These are phyloP conservation scores for Rhododendron molle DNA, from an alignment of 148 eudicot species.

Conservation along the genomic window DNA sequence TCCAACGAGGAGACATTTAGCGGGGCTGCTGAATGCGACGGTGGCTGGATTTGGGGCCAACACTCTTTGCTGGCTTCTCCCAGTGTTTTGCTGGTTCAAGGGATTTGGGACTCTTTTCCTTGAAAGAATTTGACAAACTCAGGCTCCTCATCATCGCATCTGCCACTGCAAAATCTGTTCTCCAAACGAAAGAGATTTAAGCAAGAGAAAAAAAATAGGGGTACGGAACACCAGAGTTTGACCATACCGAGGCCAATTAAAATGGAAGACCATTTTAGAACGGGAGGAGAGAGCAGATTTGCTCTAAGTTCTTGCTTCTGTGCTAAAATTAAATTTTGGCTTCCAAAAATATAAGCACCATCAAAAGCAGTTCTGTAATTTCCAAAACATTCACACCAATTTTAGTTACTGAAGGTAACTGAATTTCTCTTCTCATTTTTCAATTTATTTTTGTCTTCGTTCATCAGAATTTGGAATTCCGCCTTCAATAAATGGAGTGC, in stretches of 20 bases:
- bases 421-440: neutral
- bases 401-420: neutral
- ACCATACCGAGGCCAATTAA: neutral
- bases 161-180: constrained; percentile 11
- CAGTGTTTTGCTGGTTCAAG: constrained; percentile 28
- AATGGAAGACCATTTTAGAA: neutral
- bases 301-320: neutral
- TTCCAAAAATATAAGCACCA: neutral
- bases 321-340: neutral
- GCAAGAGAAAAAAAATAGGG: no score
- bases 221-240: neutral
- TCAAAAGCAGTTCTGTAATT: neutral
- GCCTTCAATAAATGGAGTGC: neutral
- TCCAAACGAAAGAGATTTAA: neutral
- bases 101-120: constrained; percentile 27
- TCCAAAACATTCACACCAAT: neutral
- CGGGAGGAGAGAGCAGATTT: neutral
- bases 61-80: constrained; percentile 47
- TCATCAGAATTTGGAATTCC: neutral
- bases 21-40: constrained; percentile 58
- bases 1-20: constrained; percentile 20
- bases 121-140: constrained; percentile 29
- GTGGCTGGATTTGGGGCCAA: constrained; percentile 37
- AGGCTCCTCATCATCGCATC: constrained; percentile 30
- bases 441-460: neutral